Percentiles rank a stretch among this genome's conserved stretches.
Conservation (phyloP, 345 rosid species). For the Syzygium jambos region DNA sequence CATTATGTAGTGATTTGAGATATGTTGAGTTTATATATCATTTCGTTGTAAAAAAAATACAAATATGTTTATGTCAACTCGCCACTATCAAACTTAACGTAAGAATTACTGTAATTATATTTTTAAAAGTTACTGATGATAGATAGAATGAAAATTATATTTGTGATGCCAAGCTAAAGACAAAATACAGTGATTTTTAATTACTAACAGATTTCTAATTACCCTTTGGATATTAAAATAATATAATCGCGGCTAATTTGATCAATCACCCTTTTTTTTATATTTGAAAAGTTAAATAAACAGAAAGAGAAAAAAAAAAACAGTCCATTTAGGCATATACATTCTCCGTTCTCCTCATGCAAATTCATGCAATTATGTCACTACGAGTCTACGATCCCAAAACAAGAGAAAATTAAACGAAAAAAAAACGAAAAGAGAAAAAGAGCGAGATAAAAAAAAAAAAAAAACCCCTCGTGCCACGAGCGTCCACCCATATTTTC, state of each 20-base stretch:
- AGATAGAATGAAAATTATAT: not conserved
- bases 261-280: not conserved
- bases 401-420: too few relatives aligned
- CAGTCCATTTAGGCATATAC: too few relatives aligned
- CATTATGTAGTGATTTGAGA: not conserved
- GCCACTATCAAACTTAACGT: fast-evolving
- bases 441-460: too few relatives aligned
- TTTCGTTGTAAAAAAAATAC: not conserved
- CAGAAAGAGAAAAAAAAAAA: too few relatives aligned
- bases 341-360: too few relatives aligned
- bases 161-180: not conserved
- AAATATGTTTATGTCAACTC: too few relatives aligned
- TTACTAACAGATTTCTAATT: not conserved
- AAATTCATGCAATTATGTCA: not conserved
- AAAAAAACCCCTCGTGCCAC: not conserved
- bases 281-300: too few relatives aligned
- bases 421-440: not conserved
- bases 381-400: too few relatives aligned
- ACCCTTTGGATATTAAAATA: too few relatives aligned
- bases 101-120: fast-evolving
- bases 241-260: not conserved
- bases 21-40: not conserved
- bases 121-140: not conserved
- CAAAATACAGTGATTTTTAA: not conserved
- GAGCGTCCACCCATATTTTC: not conserved